Evolutionary conservation across 108 stramenopile genomes (phyloP).

Genomic region (Cyclotella distinguenda): DNA sequence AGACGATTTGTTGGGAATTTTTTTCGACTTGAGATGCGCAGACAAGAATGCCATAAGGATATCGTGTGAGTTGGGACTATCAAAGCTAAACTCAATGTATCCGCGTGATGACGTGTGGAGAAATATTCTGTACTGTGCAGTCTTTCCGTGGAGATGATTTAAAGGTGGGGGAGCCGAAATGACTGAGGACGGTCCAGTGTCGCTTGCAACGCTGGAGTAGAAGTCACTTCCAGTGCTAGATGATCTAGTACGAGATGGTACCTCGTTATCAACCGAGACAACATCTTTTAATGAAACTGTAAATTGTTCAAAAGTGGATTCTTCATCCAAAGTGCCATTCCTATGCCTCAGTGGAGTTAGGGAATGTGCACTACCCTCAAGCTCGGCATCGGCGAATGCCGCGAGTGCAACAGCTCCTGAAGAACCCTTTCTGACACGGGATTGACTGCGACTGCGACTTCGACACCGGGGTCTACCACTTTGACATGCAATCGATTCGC

Average conservation of each 20-base stretch:
- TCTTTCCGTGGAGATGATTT: slow-evolving; percentile 2
- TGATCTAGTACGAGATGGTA: neutral
- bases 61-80: slow-evolving; percentile 14
- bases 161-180: slow-evolving; percentile 1
- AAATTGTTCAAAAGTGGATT: neutral
- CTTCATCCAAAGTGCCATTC: neutral
- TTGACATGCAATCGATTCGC: neutral
- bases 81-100: slow-evolving; percentile 25
- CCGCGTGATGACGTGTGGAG: slow-evolving; percentile 10
- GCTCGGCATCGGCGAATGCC: neutral
- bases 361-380: neutral
- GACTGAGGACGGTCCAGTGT: neutral
- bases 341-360: neutral
- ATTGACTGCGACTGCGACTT: slow-evolving; percentile 14
- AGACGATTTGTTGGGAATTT: neutral
- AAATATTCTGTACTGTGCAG: slow-evolving; percentile 9
- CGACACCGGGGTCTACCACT: neutral
- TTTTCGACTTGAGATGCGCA: slow-evolving; percentile 11
- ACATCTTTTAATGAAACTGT: slow-evolving; percentile 8
- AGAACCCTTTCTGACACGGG: neutral
- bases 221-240: slow-evolving; percentile 3
- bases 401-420: neutral
- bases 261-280: slow-evolving; percentile 14
- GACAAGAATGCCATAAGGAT: slow-evolving; percentile 12
- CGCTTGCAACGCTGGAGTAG: slow-evolving; percentile 3